Evolutionary conservation across 2,329 filamentous ascomycete species (phyloP), one percentile per base, ranked within the genome.

Genomic region (Seiridium cupressi): DNA sequence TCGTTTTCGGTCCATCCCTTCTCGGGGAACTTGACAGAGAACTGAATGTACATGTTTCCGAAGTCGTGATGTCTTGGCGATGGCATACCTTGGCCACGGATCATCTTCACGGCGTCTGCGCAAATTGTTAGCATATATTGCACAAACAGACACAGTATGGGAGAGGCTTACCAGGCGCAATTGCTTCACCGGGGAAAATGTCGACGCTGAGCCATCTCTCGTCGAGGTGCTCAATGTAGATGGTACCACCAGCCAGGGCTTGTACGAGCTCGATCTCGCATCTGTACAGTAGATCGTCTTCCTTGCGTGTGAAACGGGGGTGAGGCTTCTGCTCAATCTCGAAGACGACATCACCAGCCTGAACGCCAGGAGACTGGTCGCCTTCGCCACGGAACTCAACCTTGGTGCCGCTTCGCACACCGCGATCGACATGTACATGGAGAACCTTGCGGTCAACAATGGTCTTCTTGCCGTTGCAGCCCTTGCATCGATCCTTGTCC

Each of bases 241-340:
- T 89, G 58, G 87, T 89, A 64, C 95, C 95, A 71, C 96, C 95
- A 62, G 92, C 95, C 68, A 99, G 83, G 40, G 95, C 95, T 44
- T 94, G 99, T 63, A 98, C 88, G 49, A 99, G 89, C 71, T 99
- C 95, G 66, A 99, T 96, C 65, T 98, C 92, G 68, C 91, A 92
- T 64, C 95, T 90, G 82, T 94, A 98, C 74, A 97, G 92, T 18
- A 99, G 84, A 71, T 99, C 94, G 73, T 99, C 95, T 36, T 96
- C 93, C 77, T 95, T 96, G 69, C 95, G 91, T 73, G 94, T 93
- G 84, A 99, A 99, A 64, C 95, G 89, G 35, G 89, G 65, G 77
- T 99, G 95, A n/a, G 93, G 93, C 86, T 99, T 99, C 84, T 98
- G 93, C 79, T 98, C 94, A 66, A 99, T 98, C 81, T 98, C 93